Base-by-base conservation (phyloP, 345 rosid genomes). In the Aegle marmelos region DNA sequence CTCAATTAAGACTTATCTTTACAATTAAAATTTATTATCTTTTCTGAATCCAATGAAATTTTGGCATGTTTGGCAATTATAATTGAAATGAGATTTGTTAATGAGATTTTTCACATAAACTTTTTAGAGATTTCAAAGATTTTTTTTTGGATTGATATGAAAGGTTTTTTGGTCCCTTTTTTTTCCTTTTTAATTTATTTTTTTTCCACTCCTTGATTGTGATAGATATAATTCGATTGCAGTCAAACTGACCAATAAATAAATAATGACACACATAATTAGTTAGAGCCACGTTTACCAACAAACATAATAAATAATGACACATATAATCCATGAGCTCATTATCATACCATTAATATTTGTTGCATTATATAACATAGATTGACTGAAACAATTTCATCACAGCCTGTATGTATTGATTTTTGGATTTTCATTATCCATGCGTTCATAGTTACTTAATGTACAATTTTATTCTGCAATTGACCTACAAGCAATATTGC, bases 211-310 rank as follows among this genome's bases (percentile, higher is more conserved):
- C 57, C 22, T 53, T 53, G 7, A 53, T 53, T 53, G 1, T 17
- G 57, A 53, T 5, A 19, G 57, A 53, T 53, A 53, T 17, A 53
- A 53, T 53, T 53, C 57, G 57, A 53, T 53, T 53, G 7, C 21
- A 53, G 57, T 53, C 57, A 53, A 53, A 53, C 57, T 16, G 57
- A 53, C 57, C 22, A 53, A 53, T 17, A 45, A 75, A 62, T 45
- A 75, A 63, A 64, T 64, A 34, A 36, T 58, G 48, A 34, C 48
- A 33, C 75, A 54, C 48, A 72, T 34, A 31, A 72, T 72, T 27
- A 19, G 21, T 22, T n/a, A 6, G 31, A 9, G 39, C 64, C 75
- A 34, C 75, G 48, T 72, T 57, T 36, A 2, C 65, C 75, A 72
- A 33, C 64, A 33, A 72, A n/a, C 64, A 34, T 13, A 62, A 62